Percentiles rank a stretch among this genome's conserved stretches.
phyloP scores from a whole-genome alignment of 441 rosid genomes.

The Biscutella auriculata region DNA sequence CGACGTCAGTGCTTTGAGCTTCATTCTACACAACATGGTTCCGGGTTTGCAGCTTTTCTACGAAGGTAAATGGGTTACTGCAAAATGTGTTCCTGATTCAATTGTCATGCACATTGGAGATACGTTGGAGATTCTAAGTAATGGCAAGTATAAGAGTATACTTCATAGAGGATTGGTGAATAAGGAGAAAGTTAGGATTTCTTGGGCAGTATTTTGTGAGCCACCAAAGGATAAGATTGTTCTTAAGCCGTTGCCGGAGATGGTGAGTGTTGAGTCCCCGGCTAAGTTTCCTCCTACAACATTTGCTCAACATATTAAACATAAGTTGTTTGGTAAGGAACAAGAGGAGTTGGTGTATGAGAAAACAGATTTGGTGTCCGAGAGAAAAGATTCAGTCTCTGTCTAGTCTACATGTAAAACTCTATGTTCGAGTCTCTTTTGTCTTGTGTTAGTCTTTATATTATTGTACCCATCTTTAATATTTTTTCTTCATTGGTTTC shows the following conservation, averaged over 20 bases:
- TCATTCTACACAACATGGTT: conserved; percentile 96
- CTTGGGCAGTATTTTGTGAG: conserved; percentile 94
- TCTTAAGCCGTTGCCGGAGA: conserved; percentile 64
- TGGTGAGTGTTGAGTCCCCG: conserved; percentile 50
- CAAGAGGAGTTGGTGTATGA: conserved; percentile 26
- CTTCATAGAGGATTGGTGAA: conserved; percentile 83
- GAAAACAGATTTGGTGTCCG: neutral
- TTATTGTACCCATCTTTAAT: no score
- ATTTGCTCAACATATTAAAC: conserved; percentile 65
- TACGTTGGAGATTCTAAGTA: conserved; percentile 80
- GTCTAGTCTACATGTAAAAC: neutral
- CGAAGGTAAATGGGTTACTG: conserved; percentile 66
- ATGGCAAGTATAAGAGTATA: conserved; percentile 82
- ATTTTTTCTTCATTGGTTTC: no score
- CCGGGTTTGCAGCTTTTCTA: conserved; percentile 85
- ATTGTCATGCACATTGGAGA: conserved; percentile 90
- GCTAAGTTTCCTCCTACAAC: conserved; percentile 79
- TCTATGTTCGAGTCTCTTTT: neutral
- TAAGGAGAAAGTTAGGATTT: conserved; percentile 85
- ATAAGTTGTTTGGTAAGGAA: conserved; percentile 66
- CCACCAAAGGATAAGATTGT: conserved; percentile 89
- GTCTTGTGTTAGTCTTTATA: no score
- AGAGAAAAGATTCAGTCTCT: neutral
- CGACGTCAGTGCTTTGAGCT: conserved; percentile 69
- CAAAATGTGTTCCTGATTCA: conserved; percentile 84